phyloP scores from a whole-genome alignment of 2,329 filamentous ascomycete species.

The Macroventuria anomochaeta region DNA sequence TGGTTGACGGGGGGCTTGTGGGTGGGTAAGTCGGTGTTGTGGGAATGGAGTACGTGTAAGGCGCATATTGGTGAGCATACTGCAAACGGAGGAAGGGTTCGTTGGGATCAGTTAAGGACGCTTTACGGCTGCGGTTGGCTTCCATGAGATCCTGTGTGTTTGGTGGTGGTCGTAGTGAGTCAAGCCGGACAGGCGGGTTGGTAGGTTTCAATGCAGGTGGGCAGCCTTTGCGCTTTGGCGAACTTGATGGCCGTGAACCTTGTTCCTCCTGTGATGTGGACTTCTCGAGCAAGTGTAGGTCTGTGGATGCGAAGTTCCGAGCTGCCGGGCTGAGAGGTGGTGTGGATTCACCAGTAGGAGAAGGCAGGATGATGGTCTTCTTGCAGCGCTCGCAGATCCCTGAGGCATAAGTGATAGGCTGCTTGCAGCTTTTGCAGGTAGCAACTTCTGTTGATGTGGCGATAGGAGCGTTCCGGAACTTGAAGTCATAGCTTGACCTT shows the following conservation, averaged over 20 bases:
- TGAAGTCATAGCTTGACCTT: conserved; percentile 38
- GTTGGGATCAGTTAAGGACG: conserved; percentile 40
- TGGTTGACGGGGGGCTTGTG: conserved; percentile 33
- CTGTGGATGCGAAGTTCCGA: conserved; percentile 33
- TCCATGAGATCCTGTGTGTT: conserved; percentile 16
- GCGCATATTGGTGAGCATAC: conserved; percentile 28
- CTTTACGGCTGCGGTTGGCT: conserved; percentile 29
- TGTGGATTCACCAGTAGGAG: conserved; percentile 30
- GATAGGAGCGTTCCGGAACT: conserved; percentile 22
- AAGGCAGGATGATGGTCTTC: conserved; percentile 34
- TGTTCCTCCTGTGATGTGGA: conserved; percentile 23
- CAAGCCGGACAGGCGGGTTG: conserved; percentile 41
- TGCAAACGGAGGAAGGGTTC: conserved; percentile 40
- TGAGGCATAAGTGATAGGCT: conserved; percentile 34
- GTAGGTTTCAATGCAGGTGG: conserved; percentile 29
- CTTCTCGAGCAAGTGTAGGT: conserved; percentile 30
- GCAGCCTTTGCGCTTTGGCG: conserved; percentile 28
- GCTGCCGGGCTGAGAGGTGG: conserved; percentile 34
- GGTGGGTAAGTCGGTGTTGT: conserved; percentile 28
- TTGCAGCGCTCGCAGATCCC: conserved; percentile 43
- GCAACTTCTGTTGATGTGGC: conserved; percentile 31
- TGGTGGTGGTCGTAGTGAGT: conserved; percentile 37
- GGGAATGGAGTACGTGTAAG: conserved; percentile 20
- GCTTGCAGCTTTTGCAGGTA: conserved; percentile 41
- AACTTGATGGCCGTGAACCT: conserved; percentile 21